These are phyloP conservation scores for Tanacetum coccineum DNA, from an alignment of 129 eudicot genomes.

Conservation along the genomic window DNA sequence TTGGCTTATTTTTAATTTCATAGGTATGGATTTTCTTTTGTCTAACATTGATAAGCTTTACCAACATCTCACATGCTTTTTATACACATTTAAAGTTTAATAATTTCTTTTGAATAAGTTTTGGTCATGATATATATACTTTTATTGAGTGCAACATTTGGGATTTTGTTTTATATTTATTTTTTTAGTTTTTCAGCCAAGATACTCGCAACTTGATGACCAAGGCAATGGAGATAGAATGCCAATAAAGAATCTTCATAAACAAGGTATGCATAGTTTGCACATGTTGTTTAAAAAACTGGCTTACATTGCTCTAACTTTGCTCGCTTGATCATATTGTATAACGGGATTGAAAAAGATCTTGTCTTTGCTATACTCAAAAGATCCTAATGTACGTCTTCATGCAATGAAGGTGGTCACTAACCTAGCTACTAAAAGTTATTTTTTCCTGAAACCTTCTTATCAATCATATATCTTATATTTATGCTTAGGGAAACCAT, in stretches of 20 bases:
- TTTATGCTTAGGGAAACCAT: not conserved
- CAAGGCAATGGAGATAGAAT: conserved; percentile 65
- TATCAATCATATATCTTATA: not conserved
- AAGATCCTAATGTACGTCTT: conserved; percentile 81
- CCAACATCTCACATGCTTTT: conserved; percentile 18
- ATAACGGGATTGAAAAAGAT: conserved; percentile 96
- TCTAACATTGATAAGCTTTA: too few species aligned
- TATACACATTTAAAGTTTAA: not conserved
- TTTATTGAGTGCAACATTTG: not conserved
- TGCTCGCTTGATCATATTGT: conserved; percentile 9
- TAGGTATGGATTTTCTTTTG: too few species aligned
- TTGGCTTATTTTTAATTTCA: too few species aligned
- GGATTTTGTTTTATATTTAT: too few species aligned
- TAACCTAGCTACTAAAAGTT: conserved; percentile 98
- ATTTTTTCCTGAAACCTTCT: conserved; percentile 18
- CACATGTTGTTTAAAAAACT: conserved; percentile 13
- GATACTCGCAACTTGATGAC: conserved; percentile 54
- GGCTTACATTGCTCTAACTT: not conserved
- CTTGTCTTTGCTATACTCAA: conserved; percentile 85
- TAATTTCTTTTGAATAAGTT: not conserved
- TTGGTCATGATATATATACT: conserved; percentile 2
- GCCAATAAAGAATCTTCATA: conserved; percentile 74
- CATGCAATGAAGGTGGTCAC: conserved; percentile 99
- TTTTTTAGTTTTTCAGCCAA: conserved; percentile 37
- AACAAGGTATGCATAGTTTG: conserved; percentile 58